Base-by-base conservation (phyloP, 1,284 basidiomycete genomes). In the Irpex sp. region DNA sequence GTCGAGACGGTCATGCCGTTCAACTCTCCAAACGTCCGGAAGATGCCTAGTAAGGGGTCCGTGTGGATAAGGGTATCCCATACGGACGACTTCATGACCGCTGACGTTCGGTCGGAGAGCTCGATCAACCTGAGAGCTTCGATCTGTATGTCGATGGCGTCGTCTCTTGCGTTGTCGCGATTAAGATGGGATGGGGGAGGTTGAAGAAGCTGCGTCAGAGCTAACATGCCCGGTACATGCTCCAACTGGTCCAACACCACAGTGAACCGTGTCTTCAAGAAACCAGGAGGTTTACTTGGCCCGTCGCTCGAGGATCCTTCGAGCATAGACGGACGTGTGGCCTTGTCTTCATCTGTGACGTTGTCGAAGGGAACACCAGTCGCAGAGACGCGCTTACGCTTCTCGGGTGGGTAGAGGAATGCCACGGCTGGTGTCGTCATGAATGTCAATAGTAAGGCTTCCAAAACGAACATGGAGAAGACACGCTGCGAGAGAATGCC, bases 201-300 rank as follows among this genome's bases (percentile, higher is more conserved):
- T 1, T 83, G 82, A 37, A 90, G 77, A 28, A 91, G 80, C 66
- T 88, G 87, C 0, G 84, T 83, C 47, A 89, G 74, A 1, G 83
- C 83, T 85, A 89, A 90, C 74, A 88, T 82, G 8, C 83, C 82
- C 2, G 89, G 83, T 6, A 99, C 77, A 71, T 98, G 93, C 66
- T 96, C 93, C 63, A 97, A 81, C 72, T 88, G 90, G 73, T 95
- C 93, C n/a, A 99, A 82, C 16, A 98, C 88, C 63, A 98, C 86
- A 0, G 91, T 84, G 69, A 96, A 88, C 28, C 85, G 79, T 0
- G 78, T 79, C 67, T 80, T 85, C 69, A 73, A 72, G 1, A 69
- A 48, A 28, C 37, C 56, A 16, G 48, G 36, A 18, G 53, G 54
- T 58, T 42, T 53, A 14, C 35, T 28, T 35, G 39, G 60, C 49